Conservation (phyloP, 805 yeast genomes). For the Wickerhamomyces rabaulensis region DNA sequence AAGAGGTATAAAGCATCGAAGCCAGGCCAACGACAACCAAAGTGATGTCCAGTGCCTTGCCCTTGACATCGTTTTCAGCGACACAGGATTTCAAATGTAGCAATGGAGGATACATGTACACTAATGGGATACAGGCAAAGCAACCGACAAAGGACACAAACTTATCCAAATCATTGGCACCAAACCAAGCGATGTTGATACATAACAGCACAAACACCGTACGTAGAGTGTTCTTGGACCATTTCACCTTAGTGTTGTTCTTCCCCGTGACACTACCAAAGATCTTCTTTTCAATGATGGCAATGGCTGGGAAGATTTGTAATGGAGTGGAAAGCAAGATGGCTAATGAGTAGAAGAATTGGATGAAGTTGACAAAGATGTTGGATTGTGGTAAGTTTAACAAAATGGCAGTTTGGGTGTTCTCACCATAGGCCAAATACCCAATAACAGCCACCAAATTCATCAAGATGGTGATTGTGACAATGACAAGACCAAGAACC, state of each 20-base stretch:
- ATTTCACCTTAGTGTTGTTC: slow-evolving; percentile 43
- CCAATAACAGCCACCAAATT: slow-evolving; percentile 63
- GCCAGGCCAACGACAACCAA: slow-evolving; percentile 51
- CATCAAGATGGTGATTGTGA: slow-evolving; percentile 58
- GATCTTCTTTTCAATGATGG: slow-evolving; percentile 60
- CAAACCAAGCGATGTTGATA: slow-evolving; percentile 55
- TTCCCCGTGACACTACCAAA: slow-evolving; percentile 51
- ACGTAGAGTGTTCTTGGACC: slow-evolving; percentile 63
- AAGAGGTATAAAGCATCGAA: slow-evolving; percentile 66
- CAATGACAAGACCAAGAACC: slow-evolving; percentile 56
- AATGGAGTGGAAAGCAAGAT: slow-evolving; percentile 76
- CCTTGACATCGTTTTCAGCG: slow-evolving; percentile 26
- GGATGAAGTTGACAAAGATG: slow-evolving; percentile 57
- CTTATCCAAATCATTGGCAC: slow-evolving; percentile 63
- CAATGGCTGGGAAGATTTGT: slow-evolving; percentile 74
- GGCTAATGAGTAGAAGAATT: slow-evolving; percentile 68
- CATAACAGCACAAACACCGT: slow-evolving; percentile 48
- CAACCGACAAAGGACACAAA: slow-evolving; percentile 81
- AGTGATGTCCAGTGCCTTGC: slow-evolving; percentile 39
- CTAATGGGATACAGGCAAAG: slow-evolving; percentile 81
- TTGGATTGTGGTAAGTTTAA: slow-evolving; percentile 67
- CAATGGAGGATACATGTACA: slow-evolving; percentile 81
- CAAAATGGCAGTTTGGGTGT: slow-evolving; percentile 62
- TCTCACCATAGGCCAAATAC: slow-evolving; percentile 61
- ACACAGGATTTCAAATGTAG: slow-evolving; percentile 48